Conservation (phyloP, 2,329 filamentous ascomycete genomes). For the Xylariaceae sp. region DNA sequence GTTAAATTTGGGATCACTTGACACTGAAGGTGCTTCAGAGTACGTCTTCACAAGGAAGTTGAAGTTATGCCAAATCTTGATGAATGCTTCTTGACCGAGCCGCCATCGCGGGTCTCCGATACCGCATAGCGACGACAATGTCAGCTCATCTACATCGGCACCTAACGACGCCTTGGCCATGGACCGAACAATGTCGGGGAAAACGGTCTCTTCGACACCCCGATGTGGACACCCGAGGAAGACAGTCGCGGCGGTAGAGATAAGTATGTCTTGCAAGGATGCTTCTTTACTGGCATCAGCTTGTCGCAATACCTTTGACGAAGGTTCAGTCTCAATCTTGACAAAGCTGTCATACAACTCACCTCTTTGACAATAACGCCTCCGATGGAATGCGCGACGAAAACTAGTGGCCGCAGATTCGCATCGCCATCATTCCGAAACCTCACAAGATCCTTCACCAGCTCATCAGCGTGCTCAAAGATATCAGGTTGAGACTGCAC, state of each 20-base stretch:
- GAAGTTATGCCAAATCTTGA: conserved; percentile 15
- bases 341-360: background rate
- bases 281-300: conserved; percentile 4
- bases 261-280: conserved; percentile 6
- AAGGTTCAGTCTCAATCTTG: background rate
- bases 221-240: conserved; percentile 16
- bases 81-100: conserved; percentile 7
- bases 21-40: conserved; percentile 2
- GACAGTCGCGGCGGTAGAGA: conserved; percentile 10
- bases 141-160: conserved; percentile 3
- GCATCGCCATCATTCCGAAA: conserved; percentile 1
- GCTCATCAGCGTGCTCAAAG: conserved; percentile 11
- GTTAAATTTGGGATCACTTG: background rate
- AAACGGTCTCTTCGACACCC: background rate
- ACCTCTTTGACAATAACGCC: conserved; percentile 16
- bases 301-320: conserved; percentile 9
- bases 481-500: conserved; percentile 9
- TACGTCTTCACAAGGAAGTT: conserved; percentile 16
- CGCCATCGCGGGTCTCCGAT: conserved; percentile 9
- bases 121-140: conserved; percentile 6
- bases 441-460: conserved; percentile 5
- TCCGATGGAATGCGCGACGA: conserved; percentile 16
- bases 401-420: conserved; percentile 8
- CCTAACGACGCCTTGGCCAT: conserved; percentile 8
- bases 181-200: conserved; percentile 1